These are phyloP conservation scores for Blastocystis hominis DNA, from an alignment of 352 stramenopile species.

Conservation along the genomic window DNA sequence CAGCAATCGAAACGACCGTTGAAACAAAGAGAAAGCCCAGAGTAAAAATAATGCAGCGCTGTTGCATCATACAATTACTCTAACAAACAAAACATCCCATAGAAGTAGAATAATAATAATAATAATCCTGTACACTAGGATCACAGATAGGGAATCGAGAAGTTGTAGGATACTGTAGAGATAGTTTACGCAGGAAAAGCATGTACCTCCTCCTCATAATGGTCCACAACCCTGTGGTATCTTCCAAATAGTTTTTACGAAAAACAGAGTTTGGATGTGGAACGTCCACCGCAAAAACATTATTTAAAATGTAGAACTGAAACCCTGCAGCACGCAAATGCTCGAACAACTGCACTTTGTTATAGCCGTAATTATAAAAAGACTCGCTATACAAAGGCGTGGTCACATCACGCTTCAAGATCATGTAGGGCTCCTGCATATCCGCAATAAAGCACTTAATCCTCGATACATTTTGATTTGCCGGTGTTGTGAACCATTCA, in stretches of 20 bases:
- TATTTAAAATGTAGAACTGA: conserved; percentile 46
- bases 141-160: not conserved
- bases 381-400: conserved; percentile 29
- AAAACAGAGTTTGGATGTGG: conserved; percentile 46
- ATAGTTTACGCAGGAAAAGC: not conserved
- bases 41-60: not conserved
- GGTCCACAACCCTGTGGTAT: not conserved
- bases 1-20: not conserved
- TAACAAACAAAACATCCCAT: not conserved
- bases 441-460: conserved; percentile 30
- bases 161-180: not conserved
- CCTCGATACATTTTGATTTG: not conserved
- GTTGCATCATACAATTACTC: not conserved
- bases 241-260: conserved; percentile 8
- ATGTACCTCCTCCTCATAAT: not conserved
- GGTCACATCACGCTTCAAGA: not conserved
- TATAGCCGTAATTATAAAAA: conserved; percentile 55
- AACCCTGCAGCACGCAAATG: conserved; percentile 41
- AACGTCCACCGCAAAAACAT: conserved; percentile 49
- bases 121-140: not conserved
- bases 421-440: conserved; percentile 43
- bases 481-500: not conserved
- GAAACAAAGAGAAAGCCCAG: not conserved
- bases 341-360: conserved; percentile 52
- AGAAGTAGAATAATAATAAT: not conserved